These are phyloP conservation scores for Reticulascus tulasneorum DNA, from an alignment of 2,329 filamentous ascomycete species.

Conservation along the genomic window DNA sequence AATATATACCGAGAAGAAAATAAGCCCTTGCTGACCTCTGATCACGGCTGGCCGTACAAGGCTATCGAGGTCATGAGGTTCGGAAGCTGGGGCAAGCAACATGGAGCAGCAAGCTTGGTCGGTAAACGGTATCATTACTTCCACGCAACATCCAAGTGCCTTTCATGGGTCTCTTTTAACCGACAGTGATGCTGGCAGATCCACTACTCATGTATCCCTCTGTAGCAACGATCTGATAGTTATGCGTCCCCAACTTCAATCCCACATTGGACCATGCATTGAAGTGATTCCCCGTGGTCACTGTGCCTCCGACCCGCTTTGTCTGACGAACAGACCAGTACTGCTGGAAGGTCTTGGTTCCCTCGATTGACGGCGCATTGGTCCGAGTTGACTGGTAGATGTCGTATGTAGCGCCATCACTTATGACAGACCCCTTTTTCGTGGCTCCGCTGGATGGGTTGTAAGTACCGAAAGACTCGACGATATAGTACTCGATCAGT, in stretches of 20 bases:
- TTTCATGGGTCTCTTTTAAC: too few relatives aligned
- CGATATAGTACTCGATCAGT: conserved; percentile 11
- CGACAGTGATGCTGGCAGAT: conserved; percentile 18
- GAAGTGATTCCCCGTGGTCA: conserved; percentile 50
- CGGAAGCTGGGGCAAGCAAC: too few relatives aligned
- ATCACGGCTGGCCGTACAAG: too few relatives aligned
- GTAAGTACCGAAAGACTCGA: conserved; percentile 12
- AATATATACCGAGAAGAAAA: too few relatives aligned
- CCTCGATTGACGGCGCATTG: conserved; percentile 50
- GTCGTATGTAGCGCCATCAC: conserved; percentile 50
- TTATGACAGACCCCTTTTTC: conserved; percentile 45
- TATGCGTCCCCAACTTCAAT: conserved; percentile 43
- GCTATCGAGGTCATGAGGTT: too few relatives aligned
- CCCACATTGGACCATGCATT: conserved; percentile 48
- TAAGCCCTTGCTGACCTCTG: too few relatives aligned
- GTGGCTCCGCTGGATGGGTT: conserved; percentile 18
- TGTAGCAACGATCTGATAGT: conserved; percentile 50
- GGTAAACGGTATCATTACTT: too few relatives aligned
- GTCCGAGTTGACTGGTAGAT: conserved; percentile 45
- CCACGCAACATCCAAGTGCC: too few relatives aligned
- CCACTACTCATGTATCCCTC: conserved; percentile 40
- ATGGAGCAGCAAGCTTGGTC: too few relatives aligned
- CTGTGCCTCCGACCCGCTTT: conserved; percentile 48
- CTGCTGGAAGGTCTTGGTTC: conserved; percentile 50
- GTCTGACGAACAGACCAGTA: conserved; percentile 45